Percentiles rank a stretch among this genome's conserved stretches.
These are phyloP conservation scores for Lactifluus piperatus DNA, from an alignment of 768 basidiomycete species.

Conservation along the genomic window DNA sequence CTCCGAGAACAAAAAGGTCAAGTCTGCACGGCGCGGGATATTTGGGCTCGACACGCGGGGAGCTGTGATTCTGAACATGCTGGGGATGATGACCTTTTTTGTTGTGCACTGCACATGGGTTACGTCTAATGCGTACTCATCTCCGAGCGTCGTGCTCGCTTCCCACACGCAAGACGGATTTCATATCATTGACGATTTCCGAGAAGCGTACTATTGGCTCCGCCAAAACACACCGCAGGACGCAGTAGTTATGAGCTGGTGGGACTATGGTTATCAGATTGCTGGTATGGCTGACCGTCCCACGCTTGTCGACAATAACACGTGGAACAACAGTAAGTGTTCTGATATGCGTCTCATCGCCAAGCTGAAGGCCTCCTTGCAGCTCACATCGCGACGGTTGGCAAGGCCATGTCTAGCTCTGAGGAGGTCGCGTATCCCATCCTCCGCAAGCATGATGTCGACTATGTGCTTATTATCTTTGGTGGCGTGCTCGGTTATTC, in stretches of 20 bases:
- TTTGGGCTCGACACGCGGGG: slow-evolving; percentile 81
- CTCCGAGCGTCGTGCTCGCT: slow-evolving; percentile 92
- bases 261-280: slow-evolving; percentile 99
- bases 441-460: slow-evolving; percentile 93
- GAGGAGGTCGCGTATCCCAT: slow-evolving; percentile 98
- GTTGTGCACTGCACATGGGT: slow-evolving; percentile 97
- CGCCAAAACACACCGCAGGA: slow-evolving; percentile 90
- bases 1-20: slow-evolving; percentile 26
- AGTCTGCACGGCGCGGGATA: slow-evolving; percentile 46
- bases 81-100: slow-evolving; percentile 79
- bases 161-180: slow-evolving; percentile 76
- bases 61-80: slow-evolving; percentile 61
- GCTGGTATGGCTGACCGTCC: slow-evolving; percentile 98
- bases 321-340: slow-evolving; percentile 95
- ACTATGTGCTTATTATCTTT: slow-evolving; percentile 95
- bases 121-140: slow-evolving; percentile 90
- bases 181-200: slow-evolving; percentile 97
- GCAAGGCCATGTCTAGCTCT: slow-evolving; percentile 91
- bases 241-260: slow-evolving; percentile 97
- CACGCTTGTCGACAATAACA: slow-evolving; percentile 97
- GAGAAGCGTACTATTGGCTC: slow-evolving; percentile 99
- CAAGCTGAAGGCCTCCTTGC: neutral
- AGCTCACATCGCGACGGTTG: slow-evolving; percentile 98
- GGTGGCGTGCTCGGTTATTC: slow-evolving; percentile 95
- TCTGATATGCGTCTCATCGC: neutral